Evolutionary conservation across 1,284 basidiomycete genomes (phyloP), one percentile per base, ranked within the genome.

Genomic region (Testicularia cyperi): DNA sequence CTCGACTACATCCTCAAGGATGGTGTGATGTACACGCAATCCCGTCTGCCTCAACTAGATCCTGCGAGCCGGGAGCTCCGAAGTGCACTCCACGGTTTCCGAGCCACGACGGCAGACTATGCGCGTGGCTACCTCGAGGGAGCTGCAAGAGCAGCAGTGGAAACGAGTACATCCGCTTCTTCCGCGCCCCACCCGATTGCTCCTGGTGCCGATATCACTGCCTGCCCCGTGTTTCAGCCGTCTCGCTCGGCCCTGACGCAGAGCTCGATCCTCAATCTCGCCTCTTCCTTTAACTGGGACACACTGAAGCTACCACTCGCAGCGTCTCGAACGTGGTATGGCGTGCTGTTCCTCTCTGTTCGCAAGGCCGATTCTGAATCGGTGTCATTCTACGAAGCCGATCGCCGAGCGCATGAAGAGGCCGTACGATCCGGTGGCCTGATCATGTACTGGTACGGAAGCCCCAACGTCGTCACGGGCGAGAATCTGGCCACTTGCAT

Each of bases 371-470:
- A 54, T 9, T 57, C 55, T 4, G 56, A 63, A 27, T 58, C 44
- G 18, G 15, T 25, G 5, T 49, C 33, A 7, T 57, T 72, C 26
- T 72, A 72, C 55, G 56, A 65, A 38, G 70, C 62, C 6, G 70
- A 72, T 34, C 46, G 70, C 3, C 23, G 39, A 14, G 52, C 68
- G 2, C 70, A 72, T 45, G 70, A 72, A 35, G 70, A 72, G 49
- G 70, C 70, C 0, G 67, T 70, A 3, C 36, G 36, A 10, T 47
- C 51, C 8, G 70, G 70, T 10, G 70, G 70, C 0, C 39, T 72
- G 8, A 35, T 72, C 26, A 64, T 71, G 60, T 72, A 72, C 52
- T 72, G 68, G 68, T 72, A 72, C 38, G 70, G 68, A 22, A 29
- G 42, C 5, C 70, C 70, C 1, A 27, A 58, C 21, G 49, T 48